Conservation (phyloP, 257 asterid species). For the Gentiana macrophylla region DNA sequence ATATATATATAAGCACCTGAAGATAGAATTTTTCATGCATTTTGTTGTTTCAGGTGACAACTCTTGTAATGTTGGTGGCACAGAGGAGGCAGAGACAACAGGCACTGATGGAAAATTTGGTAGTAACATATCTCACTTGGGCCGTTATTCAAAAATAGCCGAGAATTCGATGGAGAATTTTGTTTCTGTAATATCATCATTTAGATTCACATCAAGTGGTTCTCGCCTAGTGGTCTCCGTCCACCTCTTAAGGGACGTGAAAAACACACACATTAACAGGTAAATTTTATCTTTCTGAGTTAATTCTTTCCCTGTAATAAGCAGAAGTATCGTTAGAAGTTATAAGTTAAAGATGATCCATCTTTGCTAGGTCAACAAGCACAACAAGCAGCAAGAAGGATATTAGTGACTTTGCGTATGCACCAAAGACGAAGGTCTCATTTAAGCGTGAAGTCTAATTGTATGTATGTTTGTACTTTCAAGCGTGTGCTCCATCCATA, state of each 20-base stretch:
- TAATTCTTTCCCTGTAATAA: background rate
- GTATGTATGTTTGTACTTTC: background rate
- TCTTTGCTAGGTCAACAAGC: conserved; percentile 25
- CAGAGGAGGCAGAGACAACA: conserved; percentile 15
- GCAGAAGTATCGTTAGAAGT: background rate
- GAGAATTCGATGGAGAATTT: conserved; percentile 80
- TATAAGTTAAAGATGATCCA: background rate
- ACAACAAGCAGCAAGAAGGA: conserved; percentile 20
- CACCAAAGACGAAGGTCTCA: conserved; percentile 25
- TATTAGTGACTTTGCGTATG: conserved; percentile 34
- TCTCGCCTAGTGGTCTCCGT: conserved; percentile 92
- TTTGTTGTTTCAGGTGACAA: conserved; percentile 29
- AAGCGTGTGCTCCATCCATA: background rate
- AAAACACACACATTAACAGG: conserved; percentile 49
- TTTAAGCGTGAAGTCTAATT: conserved; percentile 22
- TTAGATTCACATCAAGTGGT: conserved; percentile 58
- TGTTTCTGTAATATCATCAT: conserved; percentile 71
- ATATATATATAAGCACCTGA: too few species aligned
- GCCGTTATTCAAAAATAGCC: conserved; percentile 59
- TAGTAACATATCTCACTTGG: conserved; percentile 68
- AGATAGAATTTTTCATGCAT: background rate
- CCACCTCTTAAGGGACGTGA: conserved; percentile 79
- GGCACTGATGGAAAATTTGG: conserved; percentile 42
- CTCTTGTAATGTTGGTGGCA: conserved; percentile 19
- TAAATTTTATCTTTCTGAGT: conserved; percentile 11